These are phyloP conservation scores for Triangularia setosa DNA, from an alignment of 2,329 filamentous ascomycete genomes.

Conservation along the genomic window DNA sequence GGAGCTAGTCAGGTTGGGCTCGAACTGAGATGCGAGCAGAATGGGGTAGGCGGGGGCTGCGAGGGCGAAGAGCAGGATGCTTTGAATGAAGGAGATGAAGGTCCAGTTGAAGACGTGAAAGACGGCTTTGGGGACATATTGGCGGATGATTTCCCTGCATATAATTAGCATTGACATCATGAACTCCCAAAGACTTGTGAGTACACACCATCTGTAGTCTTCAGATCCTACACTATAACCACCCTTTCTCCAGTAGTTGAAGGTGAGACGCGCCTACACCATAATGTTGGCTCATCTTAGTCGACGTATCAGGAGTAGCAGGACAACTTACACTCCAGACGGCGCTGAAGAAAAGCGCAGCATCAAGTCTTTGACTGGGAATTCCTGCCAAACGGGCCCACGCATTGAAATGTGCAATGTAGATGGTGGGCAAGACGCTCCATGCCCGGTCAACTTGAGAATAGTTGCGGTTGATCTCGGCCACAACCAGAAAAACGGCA, in stretches of 20 bases:
- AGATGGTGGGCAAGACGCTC: slow-evolving; percentile 84
- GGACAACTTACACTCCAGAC: slow-evolving; percentile 70
- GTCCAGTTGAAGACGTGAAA: slow-evolving; percentile 83
- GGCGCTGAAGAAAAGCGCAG: slow-evolving; percentile 63
- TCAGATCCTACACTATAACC: slow-evolving; percentile 86
- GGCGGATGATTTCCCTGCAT: slow-evolving; percentile 62
- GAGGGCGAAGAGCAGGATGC: slow-evolving; percentile 74
- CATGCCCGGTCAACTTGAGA: slow-evolving; percentile 94
- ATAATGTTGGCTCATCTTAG: slow-evolving; percentile 22
- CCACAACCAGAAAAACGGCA: slow-evolving; percentile 66
- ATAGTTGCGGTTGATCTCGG: slow-evolving; percentile 88
- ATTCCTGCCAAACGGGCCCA: slow-evolving; percentile 77
- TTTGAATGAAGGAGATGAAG: slow-evolving; percentile 86
- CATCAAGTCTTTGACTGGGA: slow-evolving; percentile 66
- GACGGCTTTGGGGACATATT: slow-evolving; percentile 55
- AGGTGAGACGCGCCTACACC: slow-evolving; percentile 71
- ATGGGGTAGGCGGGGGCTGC: slow-evolving; percentile 77
- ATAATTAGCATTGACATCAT: slow-evolving; percentile 23
- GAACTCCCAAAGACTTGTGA: not conserved
- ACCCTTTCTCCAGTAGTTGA: slow-evolving; percentile 94
- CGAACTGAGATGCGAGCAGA: slow-evolving; percentile 65
- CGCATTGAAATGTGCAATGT: slow-evolving; percentile 76
- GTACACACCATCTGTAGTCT: slow-evolving; percentile 77
- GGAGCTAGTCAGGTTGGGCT: slow-evolving; percentile 42
- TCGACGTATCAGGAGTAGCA: not conserved